These are phyloP conservation scores for Chiua virens DNA, from an alignment of 768 basidiomycete species.

Conservation along the genomic window DNA sequence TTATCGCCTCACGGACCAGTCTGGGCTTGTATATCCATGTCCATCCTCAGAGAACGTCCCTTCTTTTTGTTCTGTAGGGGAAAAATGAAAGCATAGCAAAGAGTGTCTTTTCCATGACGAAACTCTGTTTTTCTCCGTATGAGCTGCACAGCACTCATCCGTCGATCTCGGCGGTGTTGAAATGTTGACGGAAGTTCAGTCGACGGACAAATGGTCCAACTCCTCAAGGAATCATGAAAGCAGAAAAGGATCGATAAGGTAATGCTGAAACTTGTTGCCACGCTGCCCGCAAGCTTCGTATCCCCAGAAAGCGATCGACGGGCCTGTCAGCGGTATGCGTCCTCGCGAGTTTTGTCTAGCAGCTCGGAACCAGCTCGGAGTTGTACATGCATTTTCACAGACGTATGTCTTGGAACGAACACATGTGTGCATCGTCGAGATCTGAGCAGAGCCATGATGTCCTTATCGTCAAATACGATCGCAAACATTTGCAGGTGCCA, in stretches of 20 bases:
- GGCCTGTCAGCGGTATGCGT: slow-evolving; percentile 1
- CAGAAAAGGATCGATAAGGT: slow-evolving; percentile 28
- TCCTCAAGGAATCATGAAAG: slow-evolving; percentile 31
- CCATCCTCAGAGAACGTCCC: background rate
- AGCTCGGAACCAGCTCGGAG: slow-evolving; percentile 2
- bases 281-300: slow-evolving; percentile 7
- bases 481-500: background rate
- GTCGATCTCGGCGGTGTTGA: slow-evolving; percentile 26
- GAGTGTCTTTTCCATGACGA: background rate
- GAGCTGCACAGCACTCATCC: slow-evolving; percentile 7
- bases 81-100: background rate
- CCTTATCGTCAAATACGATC: slow-evolving; percentile 31
- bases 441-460: slow-evolving; percentile 1
- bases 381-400: background rate
- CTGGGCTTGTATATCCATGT: too few species aligned
- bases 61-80: background rate
- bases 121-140: background rate
- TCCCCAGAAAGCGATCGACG: slow-evolving; percentile 24
- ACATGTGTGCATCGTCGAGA: slow-evolving; percentile 16
- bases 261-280: slow-evolving; percentile 30
- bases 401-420: slow-evolving; percentile 10
- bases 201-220: slow-evolving; percentile 9
- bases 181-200: slow-evolving; percentile 16
- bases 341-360: slow-evolving; percentile 1
- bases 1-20: slow-evolving; percentile 13